Evolutionary conservation across 2,329 filamentous ascomycete species (phyloP).

Genomic region (Fusarium secorum): DNA sequence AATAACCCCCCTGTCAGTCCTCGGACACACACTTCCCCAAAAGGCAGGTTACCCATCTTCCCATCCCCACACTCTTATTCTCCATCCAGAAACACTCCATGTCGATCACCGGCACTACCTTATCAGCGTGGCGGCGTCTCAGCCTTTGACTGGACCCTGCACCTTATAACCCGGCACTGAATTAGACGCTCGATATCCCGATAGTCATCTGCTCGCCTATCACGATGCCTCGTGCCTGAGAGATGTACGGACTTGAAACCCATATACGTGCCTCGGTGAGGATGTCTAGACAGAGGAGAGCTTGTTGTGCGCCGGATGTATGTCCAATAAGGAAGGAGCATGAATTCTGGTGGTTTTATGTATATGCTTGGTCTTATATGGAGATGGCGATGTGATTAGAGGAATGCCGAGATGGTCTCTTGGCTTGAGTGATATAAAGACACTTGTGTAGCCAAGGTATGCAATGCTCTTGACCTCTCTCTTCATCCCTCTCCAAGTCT

Average conservation of each 20-base stretch:
- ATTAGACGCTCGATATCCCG: slow-evolving; percentile 2
- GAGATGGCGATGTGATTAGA: neutral
- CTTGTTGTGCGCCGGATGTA: slow-evolving; percentile 10
- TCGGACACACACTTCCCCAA: slow-evolving; percentile 28
- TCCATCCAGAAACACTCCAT: neutral
- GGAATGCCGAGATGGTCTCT: neutral
- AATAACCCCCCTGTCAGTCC: neutral
- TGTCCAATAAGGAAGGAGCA: slow-evolving; percentile 33
- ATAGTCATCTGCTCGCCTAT: slow-evolving; percentile 19
- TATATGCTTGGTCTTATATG: slow-evolving; percentile 1
- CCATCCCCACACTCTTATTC: slow-evolving; percentile 15
- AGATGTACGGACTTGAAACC: slow-evolving; percentile 18
- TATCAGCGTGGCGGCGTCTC: slow-evolving; percentile 23
- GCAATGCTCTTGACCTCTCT: neutral
- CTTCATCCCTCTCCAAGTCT: neutral
- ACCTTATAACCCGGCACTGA: slow-evolving; percentile 1
- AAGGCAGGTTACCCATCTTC: slow-evolving; percentile 21
- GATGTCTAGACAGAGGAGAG: neutral
- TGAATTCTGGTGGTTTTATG: neutral
- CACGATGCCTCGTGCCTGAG: slow-evolving; percentile 29
- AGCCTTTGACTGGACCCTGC: slow-evolving; percentile 28
- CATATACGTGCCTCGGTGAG: slow-evolving; percentile 25
- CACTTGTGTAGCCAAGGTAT: neutral
- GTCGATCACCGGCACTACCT: slow-evolving; percentile 25
- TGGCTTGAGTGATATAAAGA: slow-evolving; percentile 20